These are phyloP conservation scores for Ilyonectria destructans DNA, from an alignment of 2,329 filamentous ascomycete genomes.

Conservation along the genomic window DNA sequence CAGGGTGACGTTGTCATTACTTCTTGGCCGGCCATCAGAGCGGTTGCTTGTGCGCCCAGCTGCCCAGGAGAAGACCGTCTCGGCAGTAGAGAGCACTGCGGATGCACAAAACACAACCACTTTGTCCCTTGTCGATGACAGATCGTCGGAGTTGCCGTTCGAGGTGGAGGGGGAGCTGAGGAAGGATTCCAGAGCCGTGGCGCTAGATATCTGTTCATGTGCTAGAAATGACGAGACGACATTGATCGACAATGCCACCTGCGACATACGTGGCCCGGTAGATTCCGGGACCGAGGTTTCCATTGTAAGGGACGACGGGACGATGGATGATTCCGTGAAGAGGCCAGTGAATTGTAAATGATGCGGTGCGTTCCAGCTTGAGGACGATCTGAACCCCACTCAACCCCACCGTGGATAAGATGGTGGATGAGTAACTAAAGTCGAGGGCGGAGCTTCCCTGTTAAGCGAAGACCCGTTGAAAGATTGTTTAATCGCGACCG, in stretches of 20 bases:
- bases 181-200: conserved; percentile 24
- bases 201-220: conserved; percentile 30
- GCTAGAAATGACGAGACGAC: conserved; percentile 37
- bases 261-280: not conserved
- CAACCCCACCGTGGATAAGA: not conserved
- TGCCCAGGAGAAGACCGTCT: conserved; percentile 36
- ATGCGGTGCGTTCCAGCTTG: not conserved
- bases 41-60: not conserved
- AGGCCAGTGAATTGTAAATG: not conserved
- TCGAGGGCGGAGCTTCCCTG: not conserved
- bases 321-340: not conserved
- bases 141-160: not conserved
- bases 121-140: not conserved
- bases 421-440: not conserved
- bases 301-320: not conserved
- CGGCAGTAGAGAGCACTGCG: conserved; percentile 35
- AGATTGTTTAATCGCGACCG: too few species aligned
- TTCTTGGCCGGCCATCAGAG: not conserved
- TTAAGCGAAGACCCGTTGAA: not conserved
- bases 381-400: not conserved
- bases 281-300: not conserved
- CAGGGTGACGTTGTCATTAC: conserved; percentile 15
- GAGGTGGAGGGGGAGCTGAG: conserved; percentile 1
- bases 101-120: conserved; percentile 42
- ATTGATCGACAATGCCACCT: conserved; percentile 23